Percentiles rank a stretch among this genome's conserved stretches.
Evolutionary conservation across 225 moss, liverwort and hornwort genomes (phyloP).

Genomic region (Thuidium tamariscinum): DNA sequence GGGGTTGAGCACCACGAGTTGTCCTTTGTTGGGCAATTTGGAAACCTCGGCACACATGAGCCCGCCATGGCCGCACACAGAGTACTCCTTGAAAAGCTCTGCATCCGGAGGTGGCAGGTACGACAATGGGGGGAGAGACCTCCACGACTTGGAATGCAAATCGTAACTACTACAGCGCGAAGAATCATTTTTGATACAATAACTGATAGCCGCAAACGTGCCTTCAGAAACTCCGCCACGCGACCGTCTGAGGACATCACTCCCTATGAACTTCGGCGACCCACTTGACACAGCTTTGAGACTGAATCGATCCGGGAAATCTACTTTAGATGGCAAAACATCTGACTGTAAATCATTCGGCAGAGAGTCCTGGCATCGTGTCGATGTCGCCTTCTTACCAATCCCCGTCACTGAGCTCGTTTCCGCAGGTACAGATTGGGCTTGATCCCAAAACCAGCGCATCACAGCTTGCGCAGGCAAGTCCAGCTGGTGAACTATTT

Average conservation of each 20-base stretch:
- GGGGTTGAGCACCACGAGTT: constrained; percentile 11
- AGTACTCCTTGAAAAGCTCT: constrained; percentile 3
- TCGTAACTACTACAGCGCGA: background rate
- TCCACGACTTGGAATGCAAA: background rate
- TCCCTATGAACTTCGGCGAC: background rate
- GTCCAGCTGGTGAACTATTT: too few species aligned
- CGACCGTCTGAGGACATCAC: background rate
- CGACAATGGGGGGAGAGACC: background rate
- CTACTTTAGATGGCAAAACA: background rate
- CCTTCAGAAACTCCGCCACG: background rate
- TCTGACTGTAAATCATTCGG: background rate
- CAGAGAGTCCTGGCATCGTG: background rate
- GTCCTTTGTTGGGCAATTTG: background rate
- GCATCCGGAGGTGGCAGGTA: background rate
- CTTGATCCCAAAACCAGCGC: background rate
- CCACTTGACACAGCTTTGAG: background rate
- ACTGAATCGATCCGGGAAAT: background rate
- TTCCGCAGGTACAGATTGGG: background rate
- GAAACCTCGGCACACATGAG: constrained; percentile 7
- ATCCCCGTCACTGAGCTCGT: background rate
- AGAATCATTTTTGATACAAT: background rate
- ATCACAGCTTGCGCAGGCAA: background rate
- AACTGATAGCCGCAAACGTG: background rate
- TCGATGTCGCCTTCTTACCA: too few species aligned
- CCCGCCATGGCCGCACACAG: background rate